These are phyloP conservation scores for Saccharum hybrid DNA, from an alignment of 202 grass and related monocot species.

Conservation along the genomic window DNA sequence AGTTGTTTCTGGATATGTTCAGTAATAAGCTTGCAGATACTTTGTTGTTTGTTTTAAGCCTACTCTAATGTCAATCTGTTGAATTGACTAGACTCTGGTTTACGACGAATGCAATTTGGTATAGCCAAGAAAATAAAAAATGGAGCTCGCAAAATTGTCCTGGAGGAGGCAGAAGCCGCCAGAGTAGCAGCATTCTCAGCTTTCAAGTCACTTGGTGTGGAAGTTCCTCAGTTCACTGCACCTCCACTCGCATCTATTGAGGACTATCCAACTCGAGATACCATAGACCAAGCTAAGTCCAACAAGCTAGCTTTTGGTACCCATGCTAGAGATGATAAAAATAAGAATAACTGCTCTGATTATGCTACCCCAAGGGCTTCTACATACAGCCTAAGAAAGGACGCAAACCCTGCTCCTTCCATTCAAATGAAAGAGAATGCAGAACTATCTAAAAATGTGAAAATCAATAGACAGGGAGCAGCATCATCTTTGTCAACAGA, in stretches of 20 bases:
- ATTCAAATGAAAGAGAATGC: conserved; percentile 37
- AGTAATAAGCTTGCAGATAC: conserved; percentile 10
- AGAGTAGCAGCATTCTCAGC: conserved; percentile 82
- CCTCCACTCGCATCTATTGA: conserved; percentile 59
- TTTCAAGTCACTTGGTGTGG: conserved; percentile 93
- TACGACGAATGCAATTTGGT: conserved; percentile 75
- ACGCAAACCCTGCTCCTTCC: conserved; percentile 28
- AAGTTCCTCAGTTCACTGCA: conserved; percentile 80
- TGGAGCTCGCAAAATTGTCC: conserved; percentile 88
- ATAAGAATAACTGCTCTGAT: conserved; percentile 44
- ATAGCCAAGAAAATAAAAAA: conserved; percentile 97
- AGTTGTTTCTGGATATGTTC: conserved; percentile 20
- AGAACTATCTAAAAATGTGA: conserved; percentile 37
- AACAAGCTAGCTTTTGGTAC: conserved; percentile 41
- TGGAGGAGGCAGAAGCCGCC: conserved; percentile 95
- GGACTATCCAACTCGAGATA: conserved; percentile 47
- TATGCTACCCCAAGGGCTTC: conserved; percentile 46
- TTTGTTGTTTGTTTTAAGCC: conserved; percentile 11
- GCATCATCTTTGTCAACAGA: conserved; percentile 42
- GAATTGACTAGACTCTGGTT: conserved; percentile 55
- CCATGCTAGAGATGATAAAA: conserved; percentile 42
- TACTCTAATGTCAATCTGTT: conserved; percentile 43
- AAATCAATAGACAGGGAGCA: conserved; percentile 41
- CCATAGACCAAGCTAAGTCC: conserved; percentile 40
- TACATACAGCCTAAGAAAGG: conserved; percentile 37